These are phyloP conservation scores for Lolium rigidum DNA, from an alignment of 176 grass and related monocot species.

Conservation along the genomic window DNA sequence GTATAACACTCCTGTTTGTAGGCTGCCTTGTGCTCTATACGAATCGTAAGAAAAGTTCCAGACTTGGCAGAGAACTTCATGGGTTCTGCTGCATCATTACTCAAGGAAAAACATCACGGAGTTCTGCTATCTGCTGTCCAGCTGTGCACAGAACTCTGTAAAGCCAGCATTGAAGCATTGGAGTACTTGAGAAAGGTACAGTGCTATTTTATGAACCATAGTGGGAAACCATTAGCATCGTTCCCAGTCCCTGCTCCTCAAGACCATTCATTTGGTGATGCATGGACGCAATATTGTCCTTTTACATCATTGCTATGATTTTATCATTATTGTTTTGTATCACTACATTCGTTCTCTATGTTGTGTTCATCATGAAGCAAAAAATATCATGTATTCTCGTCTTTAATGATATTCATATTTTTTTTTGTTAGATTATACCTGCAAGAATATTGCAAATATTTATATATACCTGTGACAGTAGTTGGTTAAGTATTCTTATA, in stretches of 20 bases:
- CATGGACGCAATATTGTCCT: not conserved
- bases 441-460: constrained; percentile 7
- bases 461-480: constrained; percentile 2
- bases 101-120: constrained; percentile 98
- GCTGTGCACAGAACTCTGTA: constrained; percentile 95
- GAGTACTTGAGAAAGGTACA: constrained; percentile 90
- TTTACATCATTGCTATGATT: constrained; percentile 12
- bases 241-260: not conserved
- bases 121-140: constrained; percentile 93
- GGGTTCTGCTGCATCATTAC: constrained; percentile 67
- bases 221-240: not conserved
- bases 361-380: not conserved
- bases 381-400: not conserved
- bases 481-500: constrained; percentile 35
- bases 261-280: constrained; percentile 10
- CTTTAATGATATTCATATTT: not conserved
- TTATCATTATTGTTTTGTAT: constrained; percentile 4
- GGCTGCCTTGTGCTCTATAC: constrained; percentile 94
- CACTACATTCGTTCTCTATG: not conserved
- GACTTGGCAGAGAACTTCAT: constrained; percentile 95
- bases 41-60: constrained; percentile 95
- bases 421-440: constrained; percentile 22
- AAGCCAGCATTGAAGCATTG: constrained; percentile 78
- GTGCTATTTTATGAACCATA: not conserved
- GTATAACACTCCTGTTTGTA: constrained; percentile 47